Evolutionary conservation across 2,329 filamentous ascomycete genomes (phyloP).

Genomic region (Karstenula rhodostoma): DNA sequence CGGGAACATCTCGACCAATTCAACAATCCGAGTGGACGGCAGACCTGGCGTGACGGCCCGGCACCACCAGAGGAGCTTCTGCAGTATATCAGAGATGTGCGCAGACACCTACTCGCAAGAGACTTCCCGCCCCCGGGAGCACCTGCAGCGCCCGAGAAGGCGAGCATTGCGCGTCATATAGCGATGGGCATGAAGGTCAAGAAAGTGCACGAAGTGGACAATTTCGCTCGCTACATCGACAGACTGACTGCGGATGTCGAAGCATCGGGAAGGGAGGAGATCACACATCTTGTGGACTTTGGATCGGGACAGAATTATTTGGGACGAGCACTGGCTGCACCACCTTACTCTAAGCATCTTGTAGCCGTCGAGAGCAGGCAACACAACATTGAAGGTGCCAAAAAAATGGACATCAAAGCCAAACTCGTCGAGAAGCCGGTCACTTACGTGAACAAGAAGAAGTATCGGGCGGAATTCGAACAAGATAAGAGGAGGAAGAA

Average conservation of each 20-base stretch:
- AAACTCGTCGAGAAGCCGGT: slow-evolving; percentile 77
- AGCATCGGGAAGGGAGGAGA: slow-evolving; percentile 46
- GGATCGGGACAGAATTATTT: slow-evolving; percentile 97
- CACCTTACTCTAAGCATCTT: slow-evolving; percentile 85
- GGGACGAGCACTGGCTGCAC: slow-evolving; percentile 82
- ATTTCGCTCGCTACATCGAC: slow-evolving; percentile 88
- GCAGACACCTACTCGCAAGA: slow-evolving; percentile 72
- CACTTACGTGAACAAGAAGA: slow-evolving; percentile 83
- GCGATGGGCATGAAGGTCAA: slow-evolving; percentile 94
- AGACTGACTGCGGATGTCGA: slow-evolving; percentile 66
- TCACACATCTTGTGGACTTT: slow-evolving; percentile 93
- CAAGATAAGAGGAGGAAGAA: slow-evolving; percentile 51
- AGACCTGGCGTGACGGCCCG: slow-evolving; percentile 54
- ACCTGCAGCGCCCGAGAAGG: slow-evolving; percentile 50
- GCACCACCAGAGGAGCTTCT: slow-evolving; percentile 66
- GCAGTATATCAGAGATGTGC: slow-evolving; percentile 75
- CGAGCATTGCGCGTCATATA: slow-evolving; percentile 73
- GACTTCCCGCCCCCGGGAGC: slow-evolving; percentile 58
- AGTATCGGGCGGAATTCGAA: slow-evolving; percentile 64
- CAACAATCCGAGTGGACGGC: slow-evolving; percentile 16
- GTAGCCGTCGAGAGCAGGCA: slow-evolving; percentile 90
- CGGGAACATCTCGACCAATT: slow-evolving; percentile 71
- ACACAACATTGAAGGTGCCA: slow-evolving; percentile 86
- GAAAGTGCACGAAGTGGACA: slow-evolving; percentile 90
- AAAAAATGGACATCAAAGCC: slow-evolving; percentile 82